Evolutionary conservation across 2,329 filamentous ascomycete species (phyloP).

Genomic region (Triangularia setosa): DNA sequence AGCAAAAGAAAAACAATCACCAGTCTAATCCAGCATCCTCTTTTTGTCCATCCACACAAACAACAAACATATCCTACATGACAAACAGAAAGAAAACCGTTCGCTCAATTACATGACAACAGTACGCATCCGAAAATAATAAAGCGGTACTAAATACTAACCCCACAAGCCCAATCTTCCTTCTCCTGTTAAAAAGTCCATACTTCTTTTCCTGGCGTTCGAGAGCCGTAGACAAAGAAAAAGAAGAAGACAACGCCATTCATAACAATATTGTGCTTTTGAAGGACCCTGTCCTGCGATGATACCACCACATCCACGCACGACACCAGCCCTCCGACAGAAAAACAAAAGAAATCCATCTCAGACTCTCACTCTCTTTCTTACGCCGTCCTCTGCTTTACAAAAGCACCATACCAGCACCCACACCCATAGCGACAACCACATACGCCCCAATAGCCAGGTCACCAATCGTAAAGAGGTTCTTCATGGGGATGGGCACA

Average conservation of each 20-base stretch:
- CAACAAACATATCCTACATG: background rate
- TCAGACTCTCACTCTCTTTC: background rate
- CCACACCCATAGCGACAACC: constrained; percentile 48
- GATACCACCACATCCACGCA: background rate
- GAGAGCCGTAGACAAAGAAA: background rate
- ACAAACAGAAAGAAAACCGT: background rate
- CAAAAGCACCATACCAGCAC: constrained; percentile 51
- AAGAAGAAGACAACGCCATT: background rate
- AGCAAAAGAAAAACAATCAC: background rate
- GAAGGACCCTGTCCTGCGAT: background rate
- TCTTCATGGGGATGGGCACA: constrained; percentile 34
- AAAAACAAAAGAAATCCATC: background rate
- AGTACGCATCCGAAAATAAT: background rate
- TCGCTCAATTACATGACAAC: background rate
- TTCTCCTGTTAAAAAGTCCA: background rate
- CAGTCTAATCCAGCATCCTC: background rate
- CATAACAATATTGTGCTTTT: background rate
- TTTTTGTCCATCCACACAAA: background rate
- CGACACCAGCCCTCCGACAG: background rate
- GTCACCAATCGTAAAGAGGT: constrained; percentile 44
- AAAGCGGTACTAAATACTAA: background rate
- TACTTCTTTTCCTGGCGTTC: background rate
- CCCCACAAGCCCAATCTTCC: background rate
- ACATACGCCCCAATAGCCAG: constrained; percentile 49
- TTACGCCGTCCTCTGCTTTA: constrained; percentile 33